phyloP scores from a whole-genome alignment of 1,284 basidiomycete species.

The Kwoniella shivajii region DNA sequence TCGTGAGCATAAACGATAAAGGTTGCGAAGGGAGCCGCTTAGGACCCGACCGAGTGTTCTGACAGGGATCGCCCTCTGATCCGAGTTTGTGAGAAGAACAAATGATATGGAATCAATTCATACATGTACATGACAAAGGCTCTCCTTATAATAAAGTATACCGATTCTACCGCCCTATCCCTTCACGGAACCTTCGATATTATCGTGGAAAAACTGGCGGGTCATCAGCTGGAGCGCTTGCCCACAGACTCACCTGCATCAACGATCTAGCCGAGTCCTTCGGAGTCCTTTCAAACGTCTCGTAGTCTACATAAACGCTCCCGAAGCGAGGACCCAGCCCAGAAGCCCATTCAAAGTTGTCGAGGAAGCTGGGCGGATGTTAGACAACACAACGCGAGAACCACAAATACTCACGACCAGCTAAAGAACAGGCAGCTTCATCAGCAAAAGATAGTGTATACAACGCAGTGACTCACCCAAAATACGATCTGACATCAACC shows the following conservation, averaged over 20 bases:
- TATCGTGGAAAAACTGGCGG: conserved; percentile 25
- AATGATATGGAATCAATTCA: too few species aligned
- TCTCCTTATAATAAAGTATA: too few species aligned
- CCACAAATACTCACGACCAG: conserved; percentile 40
- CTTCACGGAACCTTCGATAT: conserved; percentile 2
- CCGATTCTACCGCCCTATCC: background rate
- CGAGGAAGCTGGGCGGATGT: conserved; percentile 42
- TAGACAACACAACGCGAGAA: too few species aligned
- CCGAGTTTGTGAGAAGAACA: too few species aligned
- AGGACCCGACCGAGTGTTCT: too few species aligned
- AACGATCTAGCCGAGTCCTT: conserved; percentile 68
- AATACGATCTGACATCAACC: conserved; percentile 68
- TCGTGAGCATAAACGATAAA: too few species aligned
- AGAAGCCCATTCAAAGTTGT: conserved; percentile 71
- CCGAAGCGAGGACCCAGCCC: conserved; percentile 43
- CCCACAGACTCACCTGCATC: conserved; percentile 28
- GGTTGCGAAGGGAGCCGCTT: too few species aligned
- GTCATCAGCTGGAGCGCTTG: too few species aligned
- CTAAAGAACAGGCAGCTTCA: conserved; percentile 3
- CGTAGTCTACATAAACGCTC: conserved; percentile 56
- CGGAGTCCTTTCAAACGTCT: conserved; percentile 68
- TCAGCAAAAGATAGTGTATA: background rate
- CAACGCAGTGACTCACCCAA: too few species aligned
- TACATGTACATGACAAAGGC: too few species aligned
- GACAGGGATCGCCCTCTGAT: too few species aligned